Percentiles rank a stretch among this genome's conserved stretches.
Conservation (phyloP, 2,329 filamentous ascomycete genomes). For the Hypomyces rosellus region DNA sequence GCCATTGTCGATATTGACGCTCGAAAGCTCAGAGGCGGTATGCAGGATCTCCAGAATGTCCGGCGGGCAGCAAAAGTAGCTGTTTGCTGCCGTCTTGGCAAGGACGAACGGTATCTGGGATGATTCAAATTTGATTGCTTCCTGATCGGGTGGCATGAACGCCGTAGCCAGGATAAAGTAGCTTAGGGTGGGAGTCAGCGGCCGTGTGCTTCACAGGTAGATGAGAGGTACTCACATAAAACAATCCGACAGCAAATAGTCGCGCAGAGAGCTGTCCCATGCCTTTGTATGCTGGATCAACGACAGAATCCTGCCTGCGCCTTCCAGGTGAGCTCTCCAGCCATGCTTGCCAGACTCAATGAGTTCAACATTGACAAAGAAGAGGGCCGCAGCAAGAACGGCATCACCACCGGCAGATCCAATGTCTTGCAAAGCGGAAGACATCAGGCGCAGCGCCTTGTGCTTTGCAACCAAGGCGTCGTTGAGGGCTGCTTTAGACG, state of each 20-base stretch:
- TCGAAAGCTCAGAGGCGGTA: conserved; percentile 35
- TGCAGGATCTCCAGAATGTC: conserved; percentile 39
- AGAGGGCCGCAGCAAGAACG: conserved; percentile 40
- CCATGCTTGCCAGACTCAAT: conserved; percentile 43
- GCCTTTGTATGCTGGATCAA: conserved; percentile 29
- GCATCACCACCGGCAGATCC: conserved; percentile 33
- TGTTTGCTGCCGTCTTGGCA: conserved; percentile 35
- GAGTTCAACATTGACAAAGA: conserved; percentile 45
- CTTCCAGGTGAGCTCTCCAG: conserved; percentile 43
- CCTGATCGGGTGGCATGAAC: conserved; percentile 31
- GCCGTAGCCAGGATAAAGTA: conserved; percentile 42
- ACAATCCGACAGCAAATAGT: conserved; percentile 43
- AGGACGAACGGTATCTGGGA: conserved; percentile 33
- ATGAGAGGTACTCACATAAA: conserved; percentile 31
- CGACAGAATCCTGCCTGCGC: conserved; percentile 38
- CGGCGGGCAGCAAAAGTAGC: conserved; percentile 42
- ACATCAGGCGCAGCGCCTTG: conserved; percentile 37
- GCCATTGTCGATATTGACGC: conserved; percentile 19
- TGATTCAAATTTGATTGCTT: conserved; percentile 29
- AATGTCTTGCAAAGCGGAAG: conserved; percentile 32
- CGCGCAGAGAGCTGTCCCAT: conserved; percentile 31
- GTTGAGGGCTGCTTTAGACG: conserved; percentile 26
- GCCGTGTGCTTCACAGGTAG: too few relatives aligned
- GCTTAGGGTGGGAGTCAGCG: conserved; percentile 17
- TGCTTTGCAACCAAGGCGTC: conserved; percentile 42